A percentile compares a stretch with the other conserved stretches of the same genome.
Evolutionary conservation across 305 asterid species (phyloP).

Genomic region (Euphrasia arctica): DNA sequence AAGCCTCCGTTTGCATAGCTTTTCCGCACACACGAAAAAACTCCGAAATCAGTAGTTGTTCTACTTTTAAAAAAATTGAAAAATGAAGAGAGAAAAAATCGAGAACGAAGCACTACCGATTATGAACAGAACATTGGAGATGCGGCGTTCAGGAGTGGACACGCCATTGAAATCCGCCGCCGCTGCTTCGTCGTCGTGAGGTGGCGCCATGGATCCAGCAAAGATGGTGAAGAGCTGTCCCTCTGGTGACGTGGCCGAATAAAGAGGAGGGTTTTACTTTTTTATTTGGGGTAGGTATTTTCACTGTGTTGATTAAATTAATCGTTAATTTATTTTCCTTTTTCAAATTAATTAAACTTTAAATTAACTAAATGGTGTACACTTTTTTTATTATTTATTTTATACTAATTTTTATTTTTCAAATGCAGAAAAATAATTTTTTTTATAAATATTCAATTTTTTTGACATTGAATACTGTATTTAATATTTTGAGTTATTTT

Average conservation of each 20-base stretch:
- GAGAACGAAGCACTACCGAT: constrained; percentile 47
- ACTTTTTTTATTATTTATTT: too few species aligned
- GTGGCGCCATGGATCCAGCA: not conserved
- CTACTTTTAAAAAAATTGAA: not conserved
- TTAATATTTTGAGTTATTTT: too few species aligned
- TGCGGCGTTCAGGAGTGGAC: constrained; percentile 39
- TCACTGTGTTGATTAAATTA: too few species aligned
- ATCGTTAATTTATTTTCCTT: too few species aligned
- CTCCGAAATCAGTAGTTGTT: not conserved
- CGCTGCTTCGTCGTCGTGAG: not conserved
- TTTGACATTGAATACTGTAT: too few species aligned
- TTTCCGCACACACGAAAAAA: not conserved
- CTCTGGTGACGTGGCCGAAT: not conserved
- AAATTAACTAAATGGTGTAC: too few species aligned
- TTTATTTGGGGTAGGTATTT: too few species aligned
- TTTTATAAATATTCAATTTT: too few species aligned
- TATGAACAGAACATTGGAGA: constrained; percentile 70
- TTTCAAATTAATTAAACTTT: too few species aligned
- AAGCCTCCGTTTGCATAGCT: constrained; percentile 98
- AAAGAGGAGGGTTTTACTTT: not conserved
- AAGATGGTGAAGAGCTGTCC: not conserved
- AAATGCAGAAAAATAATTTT: too few species aligned
- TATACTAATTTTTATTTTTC: too few species aligned
- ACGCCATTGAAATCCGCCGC: constrained; percentile 33
- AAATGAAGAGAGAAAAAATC: not conserved